Evolutionary conservation across 352 stramenopile species (phyloP).

Genomic region (Phytopythium mirpurense): DNA sequence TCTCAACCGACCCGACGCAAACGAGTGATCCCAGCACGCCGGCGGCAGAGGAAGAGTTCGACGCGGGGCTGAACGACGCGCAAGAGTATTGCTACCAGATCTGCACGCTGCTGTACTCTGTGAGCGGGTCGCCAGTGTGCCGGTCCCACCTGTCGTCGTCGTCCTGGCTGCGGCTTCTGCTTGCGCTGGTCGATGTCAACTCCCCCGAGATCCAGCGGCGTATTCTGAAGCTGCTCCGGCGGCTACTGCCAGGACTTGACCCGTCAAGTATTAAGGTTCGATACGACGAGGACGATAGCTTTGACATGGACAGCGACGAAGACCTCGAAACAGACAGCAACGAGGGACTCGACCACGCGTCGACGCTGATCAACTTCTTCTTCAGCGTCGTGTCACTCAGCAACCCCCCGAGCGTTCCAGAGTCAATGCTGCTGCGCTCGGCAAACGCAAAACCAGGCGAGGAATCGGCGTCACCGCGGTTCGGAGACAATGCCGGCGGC

Average conservation of each 20-base stretch:
- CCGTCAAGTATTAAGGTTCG: slow-evolving; percentile 52
- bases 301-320: slow-evolving; percentile 84
- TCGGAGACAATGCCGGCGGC: slow-evolving; percentile 32
- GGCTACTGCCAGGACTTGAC: slow-evolving; percentile 71
- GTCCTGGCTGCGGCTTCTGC: slow-evolving; percentile 74
- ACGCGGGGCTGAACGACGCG: slow-evolving; percentile 38
- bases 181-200: slow-evolving; percentile 72
- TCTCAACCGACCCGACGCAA: slow-evolving; percentile 31
- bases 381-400: slow-evolving; percentile 67
- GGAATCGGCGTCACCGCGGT: slow-evolving; percentile 1
- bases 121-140: slow-evolving; percentile 80
- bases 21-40: slow-evolving; percentile 32
- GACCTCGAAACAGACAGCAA: slow-evolving; percentile 55
- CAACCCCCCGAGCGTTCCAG: slow-evolving; percentile 61
- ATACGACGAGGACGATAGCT: slow-evolving; percentile 62
- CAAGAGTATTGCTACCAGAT: slow-evolving; percentile 90
- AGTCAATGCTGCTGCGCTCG: slow-evolving; percentile 42
- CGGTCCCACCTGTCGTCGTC: slow-evolving; percentile 80
- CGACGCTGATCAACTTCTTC: slow-evolving; percentile 71
- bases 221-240: slow-evolving; percentile 77
- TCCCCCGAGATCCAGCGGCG: slow-evolving; percentile 72
- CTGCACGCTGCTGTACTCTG: slow-evolving; percentile 81
- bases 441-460: slow-evolving; percentile 5
- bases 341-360: slow-evolving; percentile 48
- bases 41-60: slow-evolving; percentile 26